phyloP scores from a whole-genome alignment of 2,329 filamentous ascomycete genomes.

The Metarhizium guizhouense region DNA sequence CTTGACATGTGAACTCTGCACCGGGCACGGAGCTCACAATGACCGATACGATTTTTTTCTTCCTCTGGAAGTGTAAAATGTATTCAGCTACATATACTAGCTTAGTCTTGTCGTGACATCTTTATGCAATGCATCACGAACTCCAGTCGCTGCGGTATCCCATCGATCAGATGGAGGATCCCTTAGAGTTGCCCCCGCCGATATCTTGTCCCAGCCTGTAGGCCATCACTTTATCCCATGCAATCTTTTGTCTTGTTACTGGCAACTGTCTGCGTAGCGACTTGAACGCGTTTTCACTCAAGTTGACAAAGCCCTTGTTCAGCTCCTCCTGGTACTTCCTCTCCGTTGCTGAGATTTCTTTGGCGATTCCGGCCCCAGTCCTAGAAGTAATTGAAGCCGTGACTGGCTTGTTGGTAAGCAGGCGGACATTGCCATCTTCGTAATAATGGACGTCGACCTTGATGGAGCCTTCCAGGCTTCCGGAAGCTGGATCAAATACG shows the following conservation, averaged over 20 bases:
- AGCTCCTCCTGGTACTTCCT: slow-evolving; percentile 94
- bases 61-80: background rate
- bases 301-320: slow-evolving; percentile 76
- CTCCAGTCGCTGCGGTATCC: background rate
- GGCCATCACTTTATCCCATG: slow-evolving; percentile 96
- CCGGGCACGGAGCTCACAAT: background rate
- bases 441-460: slow-evolving; percentile 99
- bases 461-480: slow-evolving; percentile 65
- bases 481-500: slow-evolving; percentile 61
- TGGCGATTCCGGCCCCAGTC: slow-evolving; percentile 60
- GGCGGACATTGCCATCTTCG: slow-evolving; percentile 93
- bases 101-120: background rate
- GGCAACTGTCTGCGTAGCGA: slow-evolving; percentile 83
- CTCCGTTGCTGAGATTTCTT: slow-evolving; percentile 70
- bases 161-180: slow-evolving; percentile 23
- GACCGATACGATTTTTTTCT: background rate
- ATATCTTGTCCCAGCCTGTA: slow-evolving; percentile 81
- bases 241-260: slow-evolving; percentile 95
- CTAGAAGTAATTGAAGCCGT: slow-evolving; percentile 50
- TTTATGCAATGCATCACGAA: background rate
- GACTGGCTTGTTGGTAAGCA: slow-evolving; percentile 78
- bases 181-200: slow-evolving; percentile 54
- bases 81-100: background rate
- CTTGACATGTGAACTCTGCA: background rate
- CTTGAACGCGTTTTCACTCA: slow-evolving; percentile 96